phyloP scores from a whole-genome alignment of 176 grass and related monocot species.

The Lolium multiflorum region DNA sequence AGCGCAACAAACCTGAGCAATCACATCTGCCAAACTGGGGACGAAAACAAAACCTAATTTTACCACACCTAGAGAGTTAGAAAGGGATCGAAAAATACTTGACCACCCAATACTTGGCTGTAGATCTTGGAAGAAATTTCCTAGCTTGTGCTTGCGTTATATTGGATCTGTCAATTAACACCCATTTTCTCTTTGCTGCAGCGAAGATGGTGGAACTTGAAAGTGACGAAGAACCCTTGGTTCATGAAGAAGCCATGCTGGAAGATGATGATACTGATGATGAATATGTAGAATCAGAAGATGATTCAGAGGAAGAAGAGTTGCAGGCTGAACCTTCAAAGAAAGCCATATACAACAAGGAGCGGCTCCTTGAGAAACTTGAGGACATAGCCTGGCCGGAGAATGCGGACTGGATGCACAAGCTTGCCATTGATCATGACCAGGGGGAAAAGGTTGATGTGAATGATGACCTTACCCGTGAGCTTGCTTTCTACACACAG shows the following conservation, averaged over 20 bases:
- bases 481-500: constrained; percentile 92
- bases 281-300: constrained; percentile 48
- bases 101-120: too few species aligned
- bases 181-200: neutral
- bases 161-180: neutral
- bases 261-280: constrained; percentile 48
- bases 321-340: constrained; percentile 56
- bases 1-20: too few species aligned
- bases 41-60: too few species aligned
- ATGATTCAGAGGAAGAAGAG: constrained; percentile 70
- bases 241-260: constrained; percentile 38
- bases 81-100: too few species aligned
- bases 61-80: too few species aligned
- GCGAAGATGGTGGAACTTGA: constrained; percentile 41
- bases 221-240: constrained; percentile 37
- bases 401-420: constrained; percentile 85
- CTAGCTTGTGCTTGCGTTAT: constrained; percentile 58
- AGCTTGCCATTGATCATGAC: constrained; percentile 70
- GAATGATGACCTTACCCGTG: constrained; percentile 87
- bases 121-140: neutral
- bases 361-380: constrained; percentile 74
- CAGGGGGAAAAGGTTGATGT: constrained; percentile 71
- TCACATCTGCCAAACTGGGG: too few species aligned
- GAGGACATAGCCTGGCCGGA: constrained; percentile 84
- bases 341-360: constrained; percentile 76